Evolutionary conservation across 164 flowering plant species (phyloP).

Genomic region (Vitis cinerea): DNA sequence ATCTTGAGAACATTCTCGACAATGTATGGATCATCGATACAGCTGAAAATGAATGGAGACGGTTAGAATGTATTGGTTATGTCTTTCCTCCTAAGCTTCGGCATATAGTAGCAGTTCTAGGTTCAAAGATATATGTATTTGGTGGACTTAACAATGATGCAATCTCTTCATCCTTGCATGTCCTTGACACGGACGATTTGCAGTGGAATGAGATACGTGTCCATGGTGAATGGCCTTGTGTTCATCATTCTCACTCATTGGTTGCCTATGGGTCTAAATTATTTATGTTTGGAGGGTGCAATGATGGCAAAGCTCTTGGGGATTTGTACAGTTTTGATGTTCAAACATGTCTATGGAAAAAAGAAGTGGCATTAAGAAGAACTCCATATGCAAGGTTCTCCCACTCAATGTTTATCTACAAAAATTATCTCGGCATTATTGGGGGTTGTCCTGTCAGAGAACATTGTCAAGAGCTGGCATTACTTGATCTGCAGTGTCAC

Average conservation of each 20-base stretch:
- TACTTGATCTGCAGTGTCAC: conserved; percentile 51
- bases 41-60: conserved; percentile 48
- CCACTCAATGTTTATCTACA: conserved; percentile 81
- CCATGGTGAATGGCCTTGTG: conserved; percentile 64
- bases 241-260: conserved; percentile 93
- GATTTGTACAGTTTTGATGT: conserved; percentile 73
- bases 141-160: conserved; percentile 72
- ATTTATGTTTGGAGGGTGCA: conserved; percentile 81
- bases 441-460: conserved; percentile 88
- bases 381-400: conserved; percentile 81
- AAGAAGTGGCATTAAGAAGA: conserved; percentile 52
- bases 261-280: conserved; percentile 53
- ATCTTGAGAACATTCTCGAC: conserved; percentile 64
- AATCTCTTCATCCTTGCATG: conserved; percentile 59
- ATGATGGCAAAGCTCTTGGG: conserved; percentile 73
- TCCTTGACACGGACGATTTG: conserved; percentile 53
- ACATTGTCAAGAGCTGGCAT: conserved; percentile 57
- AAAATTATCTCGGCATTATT: conserved; percentile 65
- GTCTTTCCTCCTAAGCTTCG: conserved; percentile 88
- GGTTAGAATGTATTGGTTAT: conserved; percentile 49
- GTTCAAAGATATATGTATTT: conserved; percentile 69
- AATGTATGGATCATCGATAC: conserved; percentile 74
- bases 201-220: conserved; percentile 58
- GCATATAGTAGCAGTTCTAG: conserved; percentile 84
- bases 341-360: conserved; percentile 55